Conservation (phyloP, 2,329 filamentous ascomycete genomes). For the Fusarium miscanthi region DNA sequence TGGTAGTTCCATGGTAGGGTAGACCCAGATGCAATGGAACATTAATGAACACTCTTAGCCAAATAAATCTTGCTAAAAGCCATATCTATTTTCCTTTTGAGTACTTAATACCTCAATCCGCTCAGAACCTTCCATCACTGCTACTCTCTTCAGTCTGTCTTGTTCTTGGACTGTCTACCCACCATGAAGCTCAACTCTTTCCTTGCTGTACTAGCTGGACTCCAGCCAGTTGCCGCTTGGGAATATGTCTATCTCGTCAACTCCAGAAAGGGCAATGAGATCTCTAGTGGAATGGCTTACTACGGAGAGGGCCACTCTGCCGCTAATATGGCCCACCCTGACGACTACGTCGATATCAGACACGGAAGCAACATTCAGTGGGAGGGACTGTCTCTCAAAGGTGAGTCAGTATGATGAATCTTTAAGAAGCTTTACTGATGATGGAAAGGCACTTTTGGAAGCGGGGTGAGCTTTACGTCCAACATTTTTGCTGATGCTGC, state of each 20-base stretch:
- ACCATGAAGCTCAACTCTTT: neutral
- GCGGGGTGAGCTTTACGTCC: no score
- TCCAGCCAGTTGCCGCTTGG: neutral
- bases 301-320: no score
- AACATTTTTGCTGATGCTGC: no score
- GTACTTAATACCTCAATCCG: no score
- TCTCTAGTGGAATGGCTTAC: neutral
- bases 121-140: neutral
- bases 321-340: no score
- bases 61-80: neutral
- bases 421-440: no score
- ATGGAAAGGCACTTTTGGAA: no score
- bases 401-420: no score
- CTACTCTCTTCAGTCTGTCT: neutral
- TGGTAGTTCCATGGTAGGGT: neutral
- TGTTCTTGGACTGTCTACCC: neutral
- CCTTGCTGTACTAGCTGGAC: accelerated
- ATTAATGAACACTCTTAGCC: accelerated
- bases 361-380: no score
- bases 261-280: neutral
- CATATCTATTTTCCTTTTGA: neutral
- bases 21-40: neutral
- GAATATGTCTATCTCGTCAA: neutral
- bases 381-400: no score
- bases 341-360: no score